Evolutionary conservation across 2,329 filamentous ascomycete species (phyloP).

Genomic region (Aureobasidium pullulans): DNA sequence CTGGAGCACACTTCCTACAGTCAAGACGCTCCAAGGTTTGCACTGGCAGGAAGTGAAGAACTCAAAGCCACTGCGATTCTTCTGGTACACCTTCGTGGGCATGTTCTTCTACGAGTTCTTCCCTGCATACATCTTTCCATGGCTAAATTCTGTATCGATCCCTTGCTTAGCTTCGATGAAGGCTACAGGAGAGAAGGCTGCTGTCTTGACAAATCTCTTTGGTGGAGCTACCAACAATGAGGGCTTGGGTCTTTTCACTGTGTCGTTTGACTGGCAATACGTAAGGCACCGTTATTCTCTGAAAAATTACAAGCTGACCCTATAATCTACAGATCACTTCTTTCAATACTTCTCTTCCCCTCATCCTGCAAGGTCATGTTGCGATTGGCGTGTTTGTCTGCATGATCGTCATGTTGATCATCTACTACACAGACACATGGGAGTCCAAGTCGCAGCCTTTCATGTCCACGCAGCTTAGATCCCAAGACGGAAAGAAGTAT

Average conservation of each 20-base stretch:
- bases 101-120: conserved; percentile 49
- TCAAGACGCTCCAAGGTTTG: conserved; percentile 48
- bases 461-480: conserved; percentile 46
- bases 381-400: conserved; percentile 43
- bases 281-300: background rate
- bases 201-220: conserved; percentile 42
- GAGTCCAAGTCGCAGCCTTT: conserved; percentile 42
- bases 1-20: conserved; percentile 47
- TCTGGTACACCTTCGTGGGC: conserved; percentile 44
- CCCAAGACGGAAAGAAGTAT: conserved; percentile 31
- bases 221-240: conserved; percentile 48
- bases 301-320: conserved; percentile 2
- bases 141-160: conserved; percentile 49
- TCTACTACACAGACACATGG: conserved; percentile 48
- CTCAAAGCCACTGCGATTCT: conserved; percentile 45
- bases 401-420: conserved; percentile 43
- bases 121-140: conserved; percentile 49
- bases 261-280: conserved; percentile 50
- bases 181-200: conserved; percentile 40
- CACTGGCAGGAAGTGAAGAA: conserved; percentile 47
- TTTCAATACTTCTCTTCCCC: conserved; percentile 44
- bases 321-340: conserved; percentile 43
- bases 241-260: conserved; percentile 42
- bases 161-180: conserved; percentile 48
- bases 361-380: conserved; percentile 39